Base-by-base conservation (phyloP, 352 stramenopile genomes). In the Halophytophthora polymorphica region DNA sequence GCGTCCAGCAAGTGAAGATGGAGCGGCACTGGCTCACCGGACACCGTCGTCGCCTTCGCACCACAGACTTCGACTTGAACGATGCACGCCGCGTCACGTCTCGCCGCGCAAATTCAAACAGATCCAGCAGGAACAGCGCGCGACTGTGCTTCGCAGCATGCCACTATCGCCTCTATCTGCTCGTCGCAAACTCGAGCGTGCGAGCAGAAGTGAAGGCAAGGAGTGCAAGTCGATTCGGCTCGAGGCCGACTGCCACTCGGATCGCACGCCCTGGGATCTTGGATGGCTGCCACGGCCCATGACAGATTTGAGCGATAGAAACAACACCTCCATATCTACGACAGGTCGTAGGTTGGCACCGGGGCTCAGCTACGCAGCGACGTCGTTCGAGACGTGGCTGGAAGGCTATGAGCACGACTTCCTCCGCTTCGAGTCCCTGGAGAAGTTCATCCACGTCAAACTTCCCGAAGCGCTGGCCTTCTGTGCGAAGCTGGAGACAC, bases 81-180 rank as follows among this genome's bases (percentile, higher is more conserved):
- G 12, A 12, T 12, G 6, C 29, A 12, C 29, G 29, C 29, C 29
- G 6, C 59, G 56, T 14, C 70, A 80, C 18, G 53, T 80, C 15
- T 80, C 70, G 14, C 70, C 70, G 5, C 63, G 66, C 13, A 80
- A 80, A 34, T 77, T 77, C 39, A 63, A 77, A 19, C 59, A 70
- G 33, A 35, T 77, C 0, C 66, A 77, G 25, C 56, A 71, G 33
- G 59, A 80, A n/a, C 63, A 75, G 6, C 59, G 69, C 33, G 19
- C 59, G 1, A 46, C 49, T 2, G 50, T 65, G 21, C 33, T 74
- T 10, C 61, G 66, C 11, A 56, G 52, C 6, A 44, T 67, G 14
- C 66, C 66, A 3, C 39, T 80, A 2, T 74, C 64, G 5, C 66
- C 70, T 17, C 43, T 77, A 13, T 44, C 47, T 11, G 37, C 43